Conservation (phyloP, 352 stramenopile species). For the Elongisporangium anandrum region DNA sequence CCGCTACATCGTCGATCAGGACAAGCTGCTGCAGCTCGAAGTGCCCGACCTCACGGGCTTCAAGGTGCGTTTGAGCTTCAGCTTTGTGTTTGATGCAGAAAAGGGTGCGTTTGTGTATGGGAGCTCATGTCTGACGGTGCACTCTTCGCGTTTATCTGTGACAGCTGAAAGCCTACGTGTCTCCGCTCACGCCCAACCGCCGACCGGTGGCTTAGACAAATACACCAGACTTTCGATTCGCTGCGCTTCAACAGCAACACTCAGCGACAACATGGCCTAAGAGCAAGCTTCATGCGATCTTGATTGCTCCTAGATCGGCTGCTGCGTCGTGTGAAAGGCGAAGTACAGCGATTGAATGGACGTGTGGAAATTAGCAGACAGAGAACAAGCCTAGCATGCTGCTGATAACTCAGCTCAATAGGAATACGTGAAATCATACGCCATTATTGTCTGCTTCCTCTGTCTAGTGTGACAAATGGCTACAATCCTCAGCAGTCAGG, state of each 20-base stretch:
- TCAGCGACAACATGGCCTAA: neutral
- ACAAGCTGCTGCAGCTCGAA: constrained; percentile 91
- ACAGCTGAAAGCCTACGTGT: constrained; percentile 85
- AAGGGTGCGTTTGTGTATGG: neutral
- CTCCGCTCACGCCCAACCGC: constrained; percentile 60
- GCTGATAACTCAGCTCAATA: neutral
- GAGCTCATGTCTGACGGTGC: neutral
- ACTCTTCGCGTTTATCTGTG: constrained; percentile 2
- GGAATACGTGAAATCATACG: neutral
- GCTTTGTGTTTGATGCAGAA: neutral
- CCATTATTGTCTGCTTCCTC: neutral
- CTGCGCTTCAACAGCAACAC: neutral
- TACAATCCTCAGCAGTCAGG: neutral
- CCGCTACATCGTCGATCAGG: constrained; percentile 89
- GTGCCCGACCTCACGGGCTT: constrained; percentile 93
- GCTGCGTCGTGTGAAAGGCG: neutral
- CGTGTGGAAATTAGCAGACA: neutral
- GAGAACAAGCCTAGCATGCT: neutral
- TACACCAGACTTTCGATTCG: constrained; percentile 4
- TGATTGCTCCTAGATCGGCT: neutral
- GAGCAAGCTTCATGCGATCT: too few relatives aligned
- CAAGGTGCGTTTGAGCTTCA: constrained; percentile 38
- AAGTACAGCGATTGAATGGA: neutral
- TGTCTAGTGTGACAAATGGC: neutral
- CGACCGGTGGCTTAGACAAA: constrained; percentile 24